These are phyloP conservation scores for Lathyrus tuberosus DNA, from an alignment of 306 rosid species.

Conservation along the genomic window DNA sequence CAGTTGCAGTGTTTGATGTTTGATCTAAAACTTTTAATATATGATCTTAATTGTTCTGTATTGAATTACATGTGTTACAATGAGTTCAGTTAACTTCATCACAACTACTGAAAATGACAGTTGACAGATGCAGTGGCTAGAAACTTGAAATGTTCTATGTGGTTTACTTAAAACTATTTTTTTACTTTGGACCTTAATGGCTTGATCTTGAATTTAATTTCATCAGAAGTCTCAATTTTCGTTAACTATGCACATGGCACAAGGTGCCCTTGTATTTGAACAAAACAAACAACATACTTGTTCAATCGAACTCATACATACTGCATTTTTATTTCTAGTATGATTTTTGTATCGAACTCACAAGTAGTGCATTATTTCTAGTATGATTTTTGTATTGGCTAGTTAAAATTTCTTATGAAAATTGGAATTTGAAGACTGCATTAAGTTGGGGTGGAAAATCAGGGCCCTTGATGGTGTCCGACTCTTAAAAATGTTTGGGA, in stretches of 20 bases:
- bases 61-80: constrained; percentile 35
- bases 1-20: constrained; percentile 31
- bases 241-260: not conserved
- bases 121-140: constrained; percentile 24
- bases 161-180: constrained; percentile 20
- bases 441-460: too few relatives aligned
- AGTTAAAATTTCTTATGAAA: too few relatives aligned
- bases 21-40: constrained; percentile 34
- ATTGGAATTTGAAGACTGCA: too few relatives aligned
- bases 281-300: too few relatives aligned
- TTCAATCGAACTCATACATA: too few relatives aligned
- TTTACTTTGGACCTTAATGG: constrained; percentile 4
- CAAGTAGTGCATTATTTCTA: too few relatives aligned
- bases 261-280: not conserved
- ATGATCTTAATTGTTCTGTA: constrained; percentile 24
- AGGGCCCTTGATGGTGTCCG: too few relatives aligned
- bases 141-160: not conserved
- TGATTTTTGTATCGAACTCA: too few relatives aligned
- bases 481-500: too few relatives aligned
- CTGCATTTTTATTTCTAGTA: too few relatives aligned
- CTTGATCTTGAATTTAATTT: constrained; percentile 27
- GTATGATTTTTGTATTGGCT: too few relatives aligned
- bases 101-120: constrained; percentile 24
- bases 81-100: constrained; percentile 16
- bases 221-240: not conserved